Base-by-base conservation (phyloP, 768 basidiomycete species). In the Pleurotus citrinopileatus region DNA sequence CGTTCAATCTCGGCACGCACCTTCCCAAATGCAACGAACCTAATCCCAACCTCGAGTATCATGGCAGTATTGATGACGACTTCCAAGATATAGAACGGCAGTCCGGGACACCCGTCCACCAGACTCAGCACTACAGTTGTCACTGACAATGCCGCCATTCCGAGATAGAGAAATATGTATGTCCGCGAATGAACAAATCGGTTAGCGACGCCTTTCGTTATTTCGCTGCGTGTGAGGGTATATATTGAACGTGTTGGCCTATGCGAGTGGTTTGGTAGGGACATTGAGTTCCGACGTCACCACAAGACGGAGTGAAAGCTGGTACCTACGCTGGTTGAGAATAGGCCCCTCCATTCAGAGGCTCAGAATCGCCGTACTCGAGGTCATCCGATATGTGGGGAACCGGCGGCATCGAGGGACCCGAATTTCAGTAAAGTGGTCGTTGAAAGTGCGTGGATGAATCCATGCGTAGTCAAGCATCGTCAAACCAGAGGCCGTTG, bases 41-140 rank as follows among this genome's bases (percentile, higher is more conserved):
- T 84, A 55, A 96, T 89, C 1, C 78, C 79, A 15, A 99, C 97
- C 74, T 99, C 97, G 22, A 89, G 67, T 56, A 98, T 98, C 95
- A 98, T 96, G 8, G 91, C 78, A 0, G 80, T 78, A 64, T 96
- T 95, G 68, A 96, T 82, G 66, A 96, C 84, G 42, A 96, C 69
- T 70, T 97, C 94, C 61, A 97, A 77, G 25, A 95, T 70, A 69
- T 92, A 97, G 71, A 97, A 97, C 3, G 90, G 73, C n/a, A 87
- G 61, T 3, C 87, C 89, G 4, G 94, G 94, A 62, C 94, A 97
- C 23, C 87, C 92, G 60, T 89, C 86, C 40, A 82, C 79, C 53
- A 95, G 68, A 66, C 90, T 92, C 44, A 97, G 76, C 27, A 89
- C 80, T 53, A 96, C 87, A 0, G 94, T 95, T 7, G 91, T 85